Conservation (phyloP, 208 protist genomes). For the Trypanosoma platydactyli region DNA sequence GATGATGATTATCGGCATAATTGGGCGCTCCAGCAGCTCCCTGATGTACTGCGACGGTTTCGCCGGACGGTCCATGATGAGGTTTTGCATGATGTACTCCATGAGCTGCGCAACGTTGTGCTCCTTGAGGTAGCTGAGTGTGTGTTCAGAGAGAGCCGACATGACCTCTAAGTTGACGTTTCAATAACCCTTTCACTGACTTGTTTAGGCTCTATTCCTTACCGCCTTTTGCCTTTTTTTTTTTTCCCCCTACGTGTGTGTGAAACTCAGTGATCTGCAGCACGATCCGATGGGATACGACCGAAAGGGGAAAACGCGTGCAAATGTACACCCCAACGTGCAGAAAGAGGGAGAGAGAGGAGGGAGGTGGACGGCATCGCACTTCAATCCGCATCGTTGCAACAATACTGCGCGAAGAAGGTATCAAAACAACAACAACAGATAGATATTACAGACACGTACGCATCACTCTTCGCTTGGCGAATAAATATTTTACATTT, state of each 20-base stretch:
- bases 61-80: slow-evolving; percentile 72
- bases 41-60: slow-evolving; percentile 62
- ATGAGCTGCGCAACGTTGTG: slow-evolving; percentile 77
- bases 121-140: slow-evolving; percentile 70
- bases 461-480: no score
- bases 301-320: no score
- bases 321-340: no score
- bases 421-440: background rate
- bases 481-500: no score
- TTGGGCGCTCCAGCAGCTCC: slow-evolving; percentile 41
- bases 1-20: slow-evolving; percentile 76
- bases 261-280: no score
- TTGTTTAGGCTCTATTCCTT: slow-evolving; percentile 2
- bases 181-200: no score
- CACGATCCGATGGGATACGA: no score
- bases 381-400: no score
- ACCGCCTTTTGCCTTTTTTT: background rate
- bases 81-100: slow-evolving; percentile 73
- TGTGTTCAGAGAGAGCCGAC: slow-evolving; percentile 55
- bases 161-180: slow-evolving; percentile 22
- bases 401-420: no score
- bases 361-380: no score
- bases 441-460: no score
- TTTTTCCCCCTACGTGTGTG: background rate
- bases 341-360: background rate